A percentile compares a stretch with the other conserved stretches of the same genome.
Conservation (phyloP, 1,284 basidiomycete species). For the Tilletia horrida region DNA sequence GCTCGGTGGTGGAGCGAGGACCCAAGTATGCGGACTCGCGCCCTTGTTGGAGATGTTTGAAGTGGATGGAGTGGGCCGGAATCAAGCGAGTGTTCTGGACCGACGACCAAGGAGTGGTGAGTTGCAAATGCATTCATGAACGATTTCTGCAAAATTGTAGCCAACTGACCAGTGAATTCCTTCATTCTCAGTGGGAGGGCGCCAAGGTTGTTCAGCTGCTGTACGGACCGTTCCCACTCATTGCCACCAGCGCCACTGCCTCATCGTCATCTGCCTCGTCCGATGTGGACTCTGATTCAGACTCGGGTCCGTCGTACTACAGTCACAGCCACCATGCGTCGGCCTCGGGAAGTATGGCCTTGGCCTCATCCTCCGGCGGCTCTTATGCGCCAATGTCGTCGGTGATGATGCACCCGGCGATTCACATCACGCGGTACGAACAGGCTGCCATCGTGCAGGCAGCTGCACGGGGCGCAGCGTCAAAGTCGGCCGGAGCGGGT, state of each 20-base stretch:
- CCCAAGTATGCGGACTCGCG: conserved; percentile 29
- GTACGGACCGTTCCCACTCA: conserved; percentile 20
- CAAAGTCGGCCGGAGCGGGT: background rate
- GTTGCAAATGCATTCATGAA: too few species aligned
- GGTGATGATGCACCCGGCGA: conserved; percentile 16
- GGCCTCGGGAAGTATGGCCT: background rate
- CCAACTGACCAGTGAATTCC: background rate
- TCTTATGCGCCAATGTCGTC: background rate
- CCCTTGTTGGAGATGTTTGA: conserved; percentile 31
- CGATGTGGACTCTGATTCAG: conserved; percentile 6
- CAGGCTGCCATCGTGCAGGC: conserved; percentile 24
- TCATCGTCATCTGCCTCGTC: conserved; percentile 1
- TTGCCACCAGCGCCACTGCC: background rate
- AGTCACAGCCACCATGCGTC: background rate
- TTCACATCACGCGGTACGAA: conserved; percentile 31
- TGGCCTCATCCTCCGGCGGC: background rate
- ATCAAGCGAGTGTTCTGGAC: conserved; percentile 34
- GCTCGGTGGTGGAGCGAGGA: background rate
- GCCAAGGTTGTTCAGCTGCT: conserved; percentile 27
- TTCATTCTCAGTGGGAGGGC: conserved; percentile 25
- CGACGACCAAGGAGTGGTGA: conserved; percentile 21
- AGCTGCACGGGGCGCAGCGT: background rate
- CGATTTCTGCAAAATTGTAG: too few species aligned
- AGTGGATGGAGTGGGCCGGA: conserved; percentile 33
- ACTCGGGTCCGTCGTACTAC: background rate